phyloP scores from a whole-genome alignment of 306 rosid genomes.

The barrel medic (Medicago truncatula) region MtrunA17r5.0-ANR NC_053044.1:42764001-42764500 shows the following conservation, averaged over 20 bases:
- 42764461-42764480: constrained; percentile 80
- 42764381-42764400: constrained; percentile 89
- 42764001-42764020: not conserved
- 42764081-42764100: not conserved
- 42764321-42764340: constrained; percentile 69
- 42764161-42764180: too few relatives aligned
- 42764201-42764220: not conserved
- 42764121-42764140: constrained; percentile 29
- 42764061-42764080: not conserved
- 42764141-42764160: too few relatives aligned
- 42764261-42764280: constrained; percentile 10
- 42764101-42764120: not conserved
- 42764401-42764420: constrained; percentile 89
- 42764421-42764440: constrained; percentile 87
- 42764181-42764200: too few relatives aligned
- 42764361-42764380: constrained; percentile 84
- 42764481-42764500: constrained; percentile 82
- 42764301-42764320: constrained; percentile 61
- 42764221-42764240: constrained; percentile 41
- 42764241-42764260: constrained; percentile 4
- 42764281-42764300: not conserved
- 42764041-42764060: constrained; percentile 10
- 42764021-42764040: not conserved
- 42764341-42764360: constrained; percentile 68
- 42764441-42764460: constrained; percentile 68